phyloP scores from a whole-genome alignment of 306 rosid species.

The Vachellia pachyceras region DNA sequence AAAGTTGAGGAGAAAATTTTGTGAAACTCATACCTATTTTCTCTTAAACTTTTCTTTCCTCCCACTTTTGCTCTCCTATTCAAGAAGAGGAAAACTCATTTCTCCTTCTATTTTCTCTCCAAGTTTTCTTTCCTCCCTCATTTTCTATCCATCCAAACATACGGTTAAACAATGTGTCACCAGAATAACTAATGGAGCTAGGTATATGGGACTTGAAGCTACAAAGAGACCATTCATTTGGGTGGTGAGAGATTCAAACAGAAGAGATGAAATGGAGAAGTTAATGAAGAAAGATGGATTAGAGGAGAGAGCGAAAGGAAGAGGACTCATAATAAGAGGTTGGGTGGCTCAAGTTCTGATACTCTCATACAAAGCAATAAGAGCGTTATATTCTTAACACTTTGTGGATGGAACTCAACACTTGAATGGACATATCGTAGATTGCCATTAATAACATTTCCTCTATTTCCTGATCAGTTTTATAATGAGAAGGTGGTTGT shows the following conservation, averaged over 20 bases:
- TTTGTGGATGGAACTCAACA: constrained; percentile 69
- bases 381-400: constrained; percentile 63
- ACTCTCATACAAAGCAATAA: constrained; percentile 50
- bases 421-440: constrained; percentile 51
- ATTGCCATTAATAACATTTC: constrained; percentile 60
- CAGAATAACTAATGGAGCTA: constrained; percentile 51
- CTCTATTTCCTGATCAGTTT: constrained; percentile 56
- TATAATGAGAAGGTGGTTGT: constrained; percentile 49
- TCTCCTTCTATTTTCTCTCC: too few species aligned
- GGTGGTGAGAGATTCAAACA: constrained; percentile 53
- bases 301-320: constrained; percentile 53
- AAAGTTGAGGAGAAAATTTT: too few species aligned
- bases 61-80: too few species aligned
- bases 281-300: constrained; percentile 44
- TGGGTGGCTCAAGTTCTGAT: constrained; percentile 68
- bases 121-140: too few species aligned
- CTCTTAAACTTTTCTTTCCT: too few species aligned
- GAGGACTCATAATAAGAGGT: constrained; percentile 54
- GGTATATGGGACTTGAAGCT: constrained; percentile 63
- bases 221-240: constrained; percentile 67
- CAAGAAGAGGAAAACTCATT: too few species aligned
- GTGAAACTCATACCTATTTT: too few species aligned
- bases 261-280: constrained; percentile 35
- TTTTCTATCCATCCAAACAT: too few species aligned
- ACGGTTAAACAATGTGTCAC: constrained; percentile 21